These are phyloP conservation scores for Syzygium syzygioides DNA, from an alignment of 441 rosid species.

Conservation along the genomic window DNA sequence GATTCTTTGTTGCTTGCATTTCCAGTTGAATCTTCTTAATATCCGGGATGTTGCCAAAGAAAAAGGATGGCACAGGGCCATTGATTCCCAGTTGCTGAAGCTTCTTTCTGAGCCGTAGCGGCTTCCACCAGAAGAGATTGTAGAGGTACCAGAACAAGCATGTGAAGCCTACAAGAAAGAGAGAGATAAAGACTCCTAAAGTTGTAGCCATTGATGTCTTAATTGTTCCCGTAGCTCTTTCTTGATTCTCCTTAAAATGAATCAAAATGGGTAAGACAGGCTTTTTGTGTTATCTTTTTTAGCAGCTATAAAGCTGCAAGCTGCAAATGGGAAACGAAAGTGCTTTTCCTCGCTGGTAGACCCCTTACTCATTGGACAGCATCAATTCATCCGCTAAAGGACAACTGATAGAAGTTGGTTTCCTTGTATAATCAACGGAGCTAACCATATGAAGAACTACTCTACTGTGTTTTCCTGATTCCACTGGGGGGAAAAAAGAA, in stretches of 20 bases:
- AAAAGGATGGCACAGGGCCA: background rate
- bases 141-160: background rate
- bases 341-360: too few species aligned
- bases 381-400: background rate
- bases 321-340: background rate
- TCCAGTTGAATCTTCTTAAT: background rate
- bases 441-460: background rate
- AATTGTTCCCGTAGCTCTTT: background rate
- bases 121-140: background rate
- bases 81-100: background rate
- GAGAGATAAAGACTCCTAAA: background rate
- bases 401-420: background rate
- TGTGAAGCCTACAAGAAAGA: background rate
- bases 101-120: background rate
- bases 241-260: background rate
- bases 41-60: background rate
- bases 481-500: background rate
- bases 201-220: background rate
- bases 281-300: background rate
- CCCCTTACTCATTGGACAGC: background rate
- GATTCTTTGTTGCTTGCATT: background rate
- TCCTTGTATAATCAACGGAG: background rate
- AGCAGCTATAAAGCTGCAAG: background rate
- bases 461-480: background rate
- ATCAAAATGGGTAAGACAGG: background rate